Evolutionary conservation across 2,329 filamentous ascomycete genomes (phyloP), one percentile per base, ranked within the genome.

Genomic region (Clarireedia homoeocarpa): DNA sequence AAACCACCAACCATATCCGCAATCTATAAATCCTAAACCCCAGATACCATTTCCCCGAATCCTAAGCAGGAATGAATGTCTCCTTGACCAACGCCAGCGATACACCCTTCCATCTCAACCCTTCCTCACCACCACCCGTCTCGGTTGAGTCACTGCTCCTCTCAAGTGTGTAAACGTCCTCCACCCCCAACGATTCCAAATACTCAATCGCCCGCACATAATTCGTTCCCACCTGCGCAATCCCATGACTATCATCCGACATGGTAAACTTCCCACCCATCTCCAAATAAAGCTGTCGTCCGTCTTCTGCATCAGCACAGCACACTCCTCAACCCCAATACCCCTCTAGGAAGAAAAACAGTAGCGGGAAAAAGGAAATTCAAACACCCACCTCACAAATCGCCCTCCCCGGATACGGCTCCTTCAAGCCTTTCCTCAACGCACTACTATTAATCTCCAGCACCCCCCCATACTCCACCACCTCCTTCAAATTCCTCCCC

Each of bases 211-310:
- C 83, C 42, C 80, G 81, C 47, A 70, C 68, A 73, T 94, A 97
- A 69, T 95, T 92, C 51, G 89, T 85, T n/a, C 85, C 90, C 5
- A 99, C 80, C 69, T 99, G 92, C 2, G 81, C 86, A 57, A 90
- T 80, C 40, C 89, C 89, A 74, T 99, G 94, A 70, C 91, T 96
- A 72, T 99, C 94, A 70, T 99, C 94, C 6, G 89, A 96, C 64
- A 99, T 79, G 53, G 90, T 95, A 71, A 97, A 95, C 58, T 81
- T 82, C 24, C 94, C 91, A 24, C 85, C 85, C 65, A 89, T 77
- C 6, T 72, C 72, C 53, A 91, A 67, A 75, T 90, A 95, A 69
- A 83, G 82, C 55, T 57, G 23, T 40, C 20, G 20, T 20, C 20
- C 20, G 20, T 24, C 4, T 24, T 7, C 6, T 26, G 44, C 17